Conservation (phyloP, 306 rosid genomes). For the Sindora glabra region DNA sequence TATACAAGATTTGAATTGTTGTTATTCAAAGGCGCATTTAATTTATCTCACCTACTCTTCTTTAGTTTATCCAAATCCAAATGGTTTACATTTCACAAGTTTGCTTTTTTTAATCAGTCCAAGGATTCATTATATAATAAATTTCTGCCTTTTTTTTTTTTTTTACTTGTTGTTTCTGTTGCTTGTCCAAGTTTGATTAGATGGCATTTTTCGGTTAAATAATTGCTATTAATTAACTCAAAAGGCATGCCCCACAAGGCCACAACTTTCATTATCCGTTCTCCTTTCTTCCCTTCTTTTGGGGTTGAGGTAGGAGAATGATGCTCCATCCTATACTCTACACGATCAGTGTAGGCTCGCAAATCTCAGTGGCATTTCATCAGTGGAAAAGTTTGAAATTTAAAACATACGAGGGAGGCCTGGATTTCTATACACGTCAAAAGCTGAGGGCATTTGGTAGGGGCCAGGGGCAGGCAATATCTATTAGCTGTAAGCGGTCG, state of each 20-base stretch:
- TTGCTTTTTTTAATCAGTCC: slow-evolving; percentile 12
- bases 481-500: not conserved
- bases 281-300: not conserved
- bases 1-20: not conserved
- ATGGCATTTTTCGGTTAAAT: slow-evolving; percentile 5
- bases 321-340: not conserved
- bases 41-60: not conserved
- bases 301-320: not conserved
- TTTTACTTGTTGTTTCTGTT: not conserved
- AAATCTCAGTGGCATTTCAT: not conserved
- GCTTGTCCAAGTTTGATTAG: slow-evolving; percentile 32
- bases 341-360: not conserved
- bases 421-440: not conserved
- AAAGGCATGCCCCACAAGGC: slow-evolving; percentile 15
- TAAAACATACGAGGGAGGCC: not conserved
- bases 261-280: not conserved
- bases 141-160: slow-evolving; percentile 16
- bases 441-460: not conserved
- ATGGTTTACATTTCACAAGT: not conserved
- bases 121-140: slow-evolving; percentile 18
- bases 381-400: not conserved
- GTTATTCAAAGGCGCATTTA: not conserved
- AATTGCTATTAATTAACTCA: slow-evolving; percentile 3
- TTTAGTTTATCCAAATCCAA: no score
- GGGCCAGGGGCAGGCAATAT: slow-evolving; percentile 1